phyloP scores from a whole-genome alignment of 1,284 basidiomycete species.

The Golubevia sp. region DNA sequence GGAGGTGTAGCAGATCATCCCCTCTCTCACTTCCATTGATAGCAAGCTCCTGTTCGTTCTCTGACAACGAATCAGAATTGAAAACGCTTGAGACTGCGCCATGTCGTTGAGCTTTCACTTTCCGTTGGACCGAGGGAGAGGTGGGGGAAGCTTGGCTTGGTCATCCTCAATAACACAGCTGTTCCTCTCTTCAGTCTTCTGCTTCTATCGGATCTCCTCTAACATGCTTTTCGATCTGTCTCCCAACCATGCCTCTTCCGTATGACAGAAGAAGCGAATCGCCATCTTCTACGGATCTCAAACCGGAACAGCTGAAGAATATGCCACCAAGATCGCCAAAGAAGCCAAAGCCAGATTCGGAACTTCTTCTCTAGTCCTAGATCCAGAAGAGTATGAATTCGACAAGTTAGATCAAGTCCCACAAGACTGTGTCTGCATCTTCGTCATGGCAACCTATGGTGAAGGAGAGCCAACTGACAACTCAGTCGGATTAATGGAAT shows the following conservation, averaged over 20 bases:
- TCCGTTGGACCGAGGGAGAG: constrained; percentile 12
- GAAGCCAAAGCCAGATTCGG: constrained; percentile 60
- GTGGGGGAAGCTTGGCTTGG: background rate
- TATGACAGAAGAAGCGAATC: constrained; percentile 56
- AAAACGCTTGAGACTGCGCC: background rate
- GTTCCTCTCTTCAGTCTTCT: background rate
- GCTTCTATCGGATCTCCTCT: background rate
- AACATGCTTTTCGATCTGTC: background rate
- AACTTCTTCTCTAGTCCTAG: constrained; percentile 53
- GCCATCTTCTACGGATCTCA: constrained; percentile 59
- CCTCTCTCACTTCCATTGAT: too few species aligned
- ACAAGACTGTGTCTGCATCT: constrained; percentile 82
- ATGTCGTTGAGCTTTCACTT: constrained; percentile 5
- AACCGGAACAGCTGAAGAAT: constrained; percentile 60
- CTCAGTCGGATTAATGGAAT: constrained; percentile 91
- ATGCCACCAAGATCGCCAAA: constrained; percentile 56
- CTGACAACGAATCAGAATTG: background rate
- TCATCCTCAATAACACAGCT: background rate
- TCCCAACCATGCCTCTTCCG: too few species aligned
- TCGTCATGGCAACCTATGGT: constrained; percentile 97
- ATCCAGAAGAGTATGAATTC: constrained; percentile 76
- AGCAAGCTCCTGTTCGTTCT: constrained; percentile 2
- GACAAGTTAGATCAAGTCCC: constrained; percentile 90
- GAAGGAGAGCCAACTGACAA: constrained; percentile 99
- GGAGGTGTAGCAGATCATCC: too few species aligned